Percentiles rank a stretch among this genome's conserved stretches.
Conservation (phyloP, 495 filamentous ascomycete genomes). For the Penicillium fimorum region DNA sequence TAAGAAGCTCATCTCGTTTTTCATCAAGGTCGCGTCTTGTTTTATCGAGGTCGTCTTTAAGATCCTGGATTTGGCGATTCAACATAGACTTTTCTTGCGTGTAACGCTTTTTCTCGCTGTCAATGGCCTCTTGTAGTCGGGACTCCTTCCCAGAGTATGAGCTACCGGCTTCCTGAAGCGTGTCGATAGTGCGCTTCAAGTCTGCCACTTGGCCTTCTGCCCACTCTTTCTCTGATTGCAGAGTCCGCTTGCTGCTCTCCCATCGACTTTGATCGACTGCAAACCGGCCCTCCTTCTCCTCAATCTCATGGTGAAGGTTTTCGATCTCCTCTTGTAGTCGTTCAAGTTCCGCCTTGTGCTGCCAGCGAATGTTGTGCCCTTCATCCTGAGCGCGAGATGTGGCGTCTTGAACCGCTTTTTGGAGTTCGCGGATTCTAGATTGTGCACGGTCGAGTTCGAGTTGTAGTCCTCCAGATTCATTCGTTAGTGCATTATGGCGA, state of each 20-base stretch:
- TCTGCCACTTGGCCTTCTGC: constrained; percentile 67
- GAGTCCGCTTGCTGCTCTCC: constrained; percentile 61
- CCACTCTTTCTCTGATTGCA: constrained; percentile 64
- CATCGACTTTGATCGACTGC: constrained; percentile 69
- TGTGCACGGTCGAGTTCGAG: constrained; percentile 59
- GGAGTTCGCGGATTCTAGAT: constrained; percentile 55
- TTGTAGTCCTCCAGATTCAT: constrained; percentile 66
- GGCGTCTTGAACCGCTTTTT: constrained; percentile 57
- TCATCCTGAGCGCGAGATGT: constrained; percentile 57
- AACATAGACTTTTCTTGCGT: constrained; percentile 55
- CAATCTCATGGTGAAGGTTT: constrained; percentile 66
- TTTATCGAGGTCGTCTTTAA: constrained; percentile 54
- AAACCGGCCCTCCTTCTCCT: constrained; percentile 69
- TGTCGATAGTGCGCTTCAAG: constrained; percentile 70
- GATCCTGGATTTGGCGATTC: constrained; percentile 54
- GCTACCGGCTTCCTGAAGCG: constrained; percentile 66
- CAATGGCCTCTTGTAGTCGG: constrained; percentile 61
- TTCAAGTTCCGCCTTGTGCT: constrained; percentile 64
- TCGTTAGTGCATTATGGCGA: constrained; percentile 66
- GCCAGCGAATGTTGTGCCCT: constrained; percentile 53
- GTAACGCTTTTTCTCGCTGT: constrained; percentile 58
- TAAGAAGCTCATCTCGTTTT: constrained; percentile 56
- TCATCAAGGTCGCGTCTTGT: constrained; percentile 55
- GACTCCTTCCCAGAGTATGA: constrained; percentile 62
- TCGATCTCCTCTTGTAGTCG: constrained; percentile 66